Conservation (phyloP, 768 basidiomycete genomes). For the Podaxis mareebaensis region DNA sequence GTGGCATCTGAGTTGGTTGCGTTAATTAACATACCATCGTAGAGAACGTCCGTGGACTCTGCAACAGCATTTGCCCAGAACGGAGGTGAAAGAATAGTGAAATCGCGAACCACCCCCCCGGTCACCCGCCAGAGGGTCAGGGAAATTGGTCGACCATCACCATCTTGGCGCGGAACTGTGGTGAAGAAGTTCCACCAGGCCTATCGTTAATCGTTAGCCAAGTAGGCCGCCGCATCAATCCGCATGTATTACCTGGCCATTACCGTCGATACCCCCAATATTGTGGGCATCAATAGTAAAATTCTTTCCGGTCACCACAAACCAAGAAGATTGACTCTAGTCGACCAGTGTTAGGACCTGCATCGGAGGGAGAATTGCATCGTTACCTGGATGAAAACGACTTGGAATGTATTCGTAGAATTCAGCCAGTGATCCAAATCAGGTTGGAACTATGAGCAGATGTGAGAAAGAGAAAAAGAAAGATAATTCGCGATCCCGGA, state of each 20-base stretch:
- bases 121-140: slow-evolving; percentile 49
- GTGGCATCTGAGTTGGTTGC: slow-evolving; percentile 51
- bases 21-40: slow-evolving; percentile 60
- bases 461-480: neutral
- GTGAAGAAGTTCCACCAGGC: slow-evolving; percentile 58
- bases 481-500: neutral
- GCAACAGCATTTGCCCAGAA: slow-evolving; percentile 64
- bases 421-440: slow-evolving; percentile 59
- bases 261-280: slow-evolving; percentile 57
- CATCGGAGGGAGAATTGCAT: neutral
- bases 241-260: slow-evolving; percentile 45
- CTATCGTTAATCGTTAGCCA: slow-evolving; percentile 23
- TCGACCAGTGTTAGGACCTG: neutral
- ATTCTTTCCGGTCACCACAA: slow-evolving; percentile 56
- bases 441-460: slow-evolving; percentile 45
- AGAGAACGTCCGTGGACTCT: slow-evolving; percentile 47
- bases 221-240: neutral
- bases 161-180: slow-evolving; percentile 46
- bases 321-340: slow-evolving; percentile 64
- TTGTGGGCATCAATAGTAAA: slow-evolving; percentile 58
- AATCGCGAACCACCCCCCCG: slow-evolving; percentile 44
- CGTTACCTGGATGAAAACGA: slow-evolving; percentile 61
- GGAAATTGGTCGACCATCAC: slow-evolving; percentile 59
- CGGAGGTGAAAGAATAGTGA: slow-evolving; percentile 53
- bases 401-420: slow-evolving; percentile 53